These are phyloP conservation scores for Pseudotsuga menziesii DNA, from an alignment of 75 land plant species.

Conservation along the genomic window DNA sequence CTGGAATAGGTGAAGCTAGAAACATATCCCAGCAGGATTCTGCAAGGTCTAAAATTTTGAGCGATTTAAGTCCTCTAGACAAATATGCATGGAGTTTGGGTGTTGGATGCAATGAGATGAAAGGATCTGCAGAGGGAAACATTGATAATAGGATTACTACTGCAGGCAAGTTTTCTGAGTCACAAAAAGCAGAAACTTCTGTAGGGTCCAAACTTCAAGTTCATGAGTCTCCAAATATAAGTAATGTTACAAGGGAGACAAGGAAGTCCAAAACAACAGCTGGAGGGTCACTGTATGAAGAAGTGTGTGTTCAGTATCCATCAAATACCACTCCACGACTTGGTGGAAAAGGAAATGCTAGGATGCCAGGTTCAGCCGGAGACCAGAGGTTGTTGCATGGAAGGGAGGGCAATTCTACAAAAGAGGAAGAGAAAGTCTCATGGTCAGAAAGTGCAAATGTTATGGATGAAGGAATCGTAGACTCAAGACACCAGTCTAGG, in stretches of 20 bases:
- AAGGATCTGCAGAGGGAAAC: neutral
- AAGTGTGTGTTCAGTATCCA: neutral
- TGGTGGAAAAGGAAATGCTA: constrained; percentile 3
- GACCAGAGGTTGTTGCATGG: neutral
- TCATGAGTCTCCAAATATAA: neutral
- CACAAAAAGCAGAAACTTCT: neutral
- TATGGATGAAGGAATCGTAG: neutral
- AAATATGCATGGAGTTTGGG: neutral
- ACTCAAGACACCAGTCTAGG: neutral
- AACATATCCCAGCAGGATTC: neutral
- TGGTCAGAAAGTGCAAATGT: neutral
- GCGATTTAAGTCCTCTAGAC: neutral
- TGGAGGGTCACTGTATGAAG: neutral
- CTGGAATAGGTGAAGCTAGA: neutral
- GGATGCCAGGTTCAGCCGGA: neutral
- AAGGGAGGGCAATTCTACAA: neutral
- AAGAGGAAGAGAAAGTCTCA: neutral
- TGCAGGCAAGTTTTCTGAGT: constrained; percentile 16
- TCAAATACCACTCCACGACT: neutral
- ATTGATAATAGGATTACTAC: neutral
- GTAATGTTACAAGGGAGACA: neutral
- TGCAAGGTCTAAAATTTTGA: constrained; percentile 3
- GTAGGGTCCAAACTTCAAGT: neutral
- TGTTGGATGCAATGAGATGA: neutral
- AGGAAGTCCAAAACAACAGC: neutral